Base-by-base conservation (phyloP, 2,329 filamentous ascomycete species). In the Colletotrichum karsti region DNA sequence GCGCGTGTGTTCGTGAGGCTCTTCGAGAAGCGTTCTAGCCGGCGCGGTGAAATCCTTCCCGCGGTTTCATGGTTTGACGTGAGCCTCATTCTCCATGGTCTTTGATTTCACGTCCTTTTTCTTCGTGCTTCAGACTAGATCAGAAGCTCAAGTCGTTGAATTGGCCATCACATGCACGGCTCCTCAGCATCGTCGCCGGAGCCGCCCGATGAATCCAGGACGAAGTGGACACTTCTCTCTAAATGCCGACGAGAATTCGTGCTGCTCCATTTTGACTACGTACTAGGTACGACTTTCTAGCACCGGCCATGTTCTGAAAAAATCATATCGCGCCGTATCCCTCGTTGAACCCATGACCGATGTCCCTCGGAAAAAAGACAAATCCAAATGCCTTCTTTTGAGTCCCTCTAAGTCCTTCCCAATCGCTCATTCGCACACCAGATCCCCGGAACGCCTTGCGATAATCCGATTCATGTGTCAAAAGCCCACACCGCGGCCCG, bases 391-490 rank as follows among this genome's bases (percentile, higher is more conserved):
- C 46, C 26, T 28, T 37, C 22, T 41, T 64, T 64, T 33, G 46
- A 54, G 30, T 35, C 22, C 24, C 15, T 68, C 60, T 59, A 68
- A 18, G 46, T 65, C 65, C 60, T 37, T 22, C 7, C 42, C 37
- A 7, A 50, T 53, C 54, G 35, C 48, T 46, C 53, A 54, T 22
- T 35, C 39, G 24, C 46, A 15, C 22, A 24, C n/a, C 15, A 42
- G 13, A 15, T 20, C 53, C 20, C 65, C 22, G 44, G 18, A 50
- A 68, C 65, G 65, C 65, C 65, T 59, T 65, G 65, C 65, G 22
- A 39, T 46, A 20, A n/a, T 30, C 26, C 12, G 15, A 13, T 46
- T 18, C 24, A 55, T 35, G 12, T 33, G 26, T 13, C 30, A 28
- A 12, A 33, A 12, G 8, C 33, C 42, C 50, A 35, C 22, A 39